Percentiles rank a stretch among this genome's conserved stretches.
These are phyloP conservation scores for Pisolithus marmoratus DNA, from an alignment of 768 basidiomycete genomes.

Conservation along the genomic window DNA sequence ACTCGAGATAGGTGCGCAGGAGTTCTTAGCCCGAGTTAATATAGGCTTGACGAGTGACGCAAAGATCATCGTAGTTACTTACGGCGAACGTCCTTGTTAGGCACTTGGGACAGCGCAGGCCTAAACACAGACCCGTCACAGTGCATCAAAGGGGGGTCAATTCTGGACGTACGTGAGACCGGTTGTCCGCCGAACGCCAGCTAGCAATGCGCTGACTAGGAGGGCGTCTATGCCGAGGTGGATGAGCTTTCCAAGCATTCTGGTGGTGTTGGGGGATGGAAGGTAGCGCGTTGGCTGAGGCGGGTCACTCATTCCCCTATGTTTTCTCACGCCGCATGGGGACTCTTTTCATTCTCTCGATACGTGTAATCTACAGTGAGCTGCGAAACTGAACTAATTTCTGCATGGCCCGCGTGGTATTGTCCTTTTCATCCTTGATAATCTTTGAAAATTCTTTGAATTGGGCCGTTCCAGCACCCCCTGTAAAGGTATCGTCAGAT, in stretches of 20 bases:
- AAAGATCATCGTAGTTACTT: slow-evolving; percentile 27
- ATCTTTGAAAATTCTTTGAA: slow-evolving; percentile 72
- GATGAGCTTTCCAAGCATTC: slow-evolving; percentile 35
- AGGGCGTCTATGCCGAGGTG: slow-evolving; percentile 75
- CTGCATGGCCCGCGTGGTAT: slow-evolving; percentile 39
- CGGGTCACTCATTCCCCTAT: too few species aligned
- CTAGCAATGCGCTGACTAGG: slow-evolving; percentile 74
- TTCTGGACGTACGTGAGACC: slow-evolving; percentile 67
- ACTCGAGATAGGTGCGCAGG: slow-evolving; percentile 71
- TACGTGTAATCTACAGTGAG: slow-evolving; percentile 6
- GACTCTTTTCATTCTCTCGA: too few species aligned
- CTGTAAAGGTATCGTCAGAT: slow-evolving; percentile 26
- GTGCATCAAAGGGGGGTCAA: background rate
- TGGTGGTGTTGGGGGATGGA: background rate
- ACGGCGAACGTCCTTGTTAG: slow-evolving; percentile 89
- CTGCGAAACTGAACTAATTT: slow-evolving; percentile 26
- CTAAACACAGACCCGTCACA: slow-evolving; percentile 30
- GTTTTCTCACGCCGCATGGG: too few species aligned
- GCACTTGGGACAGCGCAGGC: slow-evolving; percentile 67
- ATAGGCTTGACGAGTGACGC: too few species aligned
- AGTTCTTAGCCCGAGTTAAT: slow-evolving; percentile 43
- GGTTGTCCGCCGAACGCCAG: slow-evolving; percentile 79
- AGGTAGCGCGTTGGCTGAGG: too few species aligned
- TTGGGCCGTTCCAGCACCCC: slow-evolving; percentile 51
- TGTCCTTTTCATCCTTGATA: slow-evolving; percentile 74